Evolutionary conservation across 1,284 basidiomycete species (phyloP).

Genomic region (Coniophora puteana): DNA sequence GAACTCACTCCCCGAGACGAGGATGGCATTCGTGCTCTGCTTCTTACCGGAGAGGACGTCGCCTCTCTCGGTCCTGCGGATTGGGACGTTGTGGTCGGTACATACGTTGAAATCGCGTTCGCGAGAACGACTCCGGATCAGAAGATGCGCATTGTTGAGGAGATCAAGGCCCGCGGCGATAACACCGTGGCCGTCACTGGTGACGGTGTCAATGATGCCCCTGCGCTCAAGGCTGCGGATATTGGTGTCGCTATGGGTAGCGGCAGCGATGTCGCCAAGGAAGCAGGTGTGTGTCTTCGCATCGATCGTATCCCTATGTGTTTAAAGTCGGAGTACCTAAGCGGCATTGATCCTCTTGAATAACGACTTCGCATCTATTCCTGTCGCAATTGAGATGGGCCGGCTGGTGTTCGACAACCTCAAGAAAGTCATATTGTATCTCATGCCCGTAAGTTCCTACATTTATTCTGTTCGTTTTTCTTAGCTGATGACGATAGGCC

Average conservation of each 20-base stretch:
- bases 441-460: constrained; percentile 38
- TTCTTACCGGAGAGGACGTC: constrained; percentile 44
- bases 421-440: constrained; percentile 40
- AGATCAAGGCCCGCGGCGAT: constrained; percentile 43
- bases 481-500: constrained; percentile 19
- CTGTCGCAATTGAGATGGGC: constrained; percentile 39
- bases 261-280: constrained; percentile 83
- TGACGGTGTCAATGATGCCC: constrained; percentile 60
- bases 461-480: constrained; percentile 5
- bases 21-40: constrained; percentile 29
- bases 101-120: constrained; percentile 56
- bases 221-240: constrained; percentile 72
- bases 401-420: constrained; percentile 60
- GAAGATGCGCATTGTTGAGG: constrained; percentile 56
- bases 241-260: constrained; percentile 87
- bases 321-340: constrained; percentile 3
- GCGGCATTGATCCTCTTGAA: constrained; percentile 31
- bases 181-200: constrained; percentile 53
- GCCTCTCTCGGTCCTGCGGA: constrained; percentile 38
- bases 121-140: constrained; percentile 59
- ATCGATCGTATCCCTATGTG: background rate
- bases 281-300: constrained; percentile 29
- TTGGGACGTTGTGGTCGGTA: constrained; percentile 45
- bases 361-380: constrained; percentile 34
- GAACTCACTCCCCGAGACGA: constrained; percentile 27